Evolutionary conservation across 345 rosid species (phyloP).

Genomic region (Anastatica hierochuntica): DNA sequence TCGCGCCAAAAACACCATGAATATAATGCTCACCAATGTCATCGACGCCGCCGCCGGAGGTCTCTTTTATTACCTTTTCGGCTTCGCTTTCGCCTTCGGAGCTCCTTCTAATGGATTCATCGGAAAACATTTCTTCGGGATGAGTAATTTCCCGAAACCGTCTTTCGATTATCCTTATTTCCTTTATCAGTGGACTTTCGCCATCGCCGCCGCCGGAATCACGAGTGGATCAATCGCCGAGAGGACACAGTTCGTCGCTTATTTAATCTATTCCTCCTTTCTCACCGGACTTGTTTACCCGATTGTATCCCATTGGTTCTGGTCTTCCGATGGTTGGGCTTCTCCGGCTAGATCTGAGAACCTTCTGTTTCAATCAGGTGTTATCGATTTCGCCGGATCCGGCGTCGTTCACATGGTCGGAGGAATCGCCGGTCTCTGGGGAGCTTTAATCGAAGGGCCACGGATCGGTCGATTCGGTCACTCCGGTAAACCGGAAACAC

Average conservation of each 20-base stretch:
- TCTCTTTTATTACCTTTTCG: conserved; percentile 26
- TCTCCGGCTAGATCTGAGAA: conserved; percentile 29
- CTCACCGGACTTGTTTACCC: conserved; percentile 59
- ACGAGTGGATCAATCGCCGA: conserved; percentile 71
- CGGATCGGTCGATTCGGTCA: conserved; percentile 28
- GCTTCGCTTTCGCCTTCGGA: conserved; percentile 27
- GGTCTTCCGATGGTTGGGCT: conserved; percentile 64
- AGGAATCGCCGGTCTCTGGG: conserved; percentile 38
- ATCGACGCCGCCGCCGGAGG: conserved; percentile 32
- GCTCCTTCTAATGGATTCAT: conserved; percentile 27
- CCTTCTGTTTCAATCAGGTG: conserved; percentile 25
- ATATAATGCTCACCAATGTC: conserved; percentile 35
- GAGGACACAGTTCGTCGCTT: conserved; percentile 63
- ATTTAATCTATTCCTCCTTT: conserved; percentile 51
- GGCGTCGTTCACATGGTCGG: conserved; percentile 43
- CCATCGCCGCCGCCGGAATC: conserved; percentile 38
- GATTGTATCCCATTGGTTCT: conserved; percentile 54
- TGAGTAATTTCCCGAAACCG: conserved; percentile 15
- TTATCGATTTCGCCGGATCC: conserved; percentile 38
- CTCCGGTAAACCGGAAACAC: conserved; percentile 4
- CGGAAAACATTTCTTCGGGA: conserved; percentile 25
- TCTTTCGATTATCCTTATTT: conserved; percentile 41
- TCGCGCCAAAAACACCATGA: conserved; percentile 32
- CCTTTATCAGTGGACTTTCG: conserved; percentile 64
- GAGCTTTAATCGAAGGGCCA: conserved; percentile 37